Conservation (phyloP, 805 yeast genomes). For the Ogataea siamensis region DNA sequence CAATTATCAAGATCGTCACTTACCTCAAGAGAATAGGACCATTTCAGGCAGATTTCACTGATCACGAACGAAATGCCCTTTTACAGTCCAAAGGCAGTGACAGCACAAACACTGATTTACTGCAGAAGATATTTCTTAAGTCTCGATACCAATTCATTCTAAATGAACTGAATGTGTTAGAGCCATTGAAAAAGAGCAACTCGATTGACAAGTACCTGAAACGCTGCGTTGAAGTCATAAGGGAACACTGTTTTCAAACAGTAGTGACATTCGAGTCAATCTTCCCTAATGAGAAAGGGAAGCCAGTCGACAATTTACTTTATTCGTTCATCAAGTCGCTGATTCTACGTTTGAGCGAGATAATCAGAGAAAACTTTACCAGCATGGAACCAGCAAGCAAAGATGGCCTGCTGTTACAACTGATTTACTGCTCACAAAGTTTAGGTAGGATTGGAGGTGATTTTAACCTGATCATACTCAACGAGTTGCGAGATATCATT, state of each 20-base stretch:
- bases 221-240: slow-evolving; percentile 74
- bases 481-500: slow-evolving; percentile 36
- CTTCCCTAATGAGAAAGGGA: slow-evolving; percentile 43
- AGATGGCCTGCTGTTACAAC: slow-evolving; percentile 74
- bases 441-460: slow-evolving; percentile 69
- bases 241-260: slow-evolving; percentile 80
- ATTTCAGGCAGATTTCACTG: slow-evolving; percentile 28
- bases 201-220: slow-evolving; percentile 63
- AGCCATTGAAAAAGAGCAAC: slow-evolving; percentile 53
- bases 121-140: slow-evolving; percentile 60
- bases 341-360: slow-evolving; percentile 32
- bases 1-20: slow-evolving; percentile 73
- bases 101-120: slow-evolving; percentile 28
- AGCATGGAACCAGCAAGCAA: slow-evolving; percentile 41
- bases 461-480: slow-evolving; percentile 55
- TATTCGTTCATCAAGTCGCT: slow-evolving; percentile 39
- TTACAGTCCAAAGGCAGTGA: slow-evolving; percentile 1
- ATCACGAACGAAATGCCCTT: slow-evolving; percentile 9
- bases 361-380: slow-evolving; percentile 32
- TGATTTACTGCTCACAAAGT: slow-evolving; percentile 87
- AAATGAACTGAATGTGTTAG: slow-evolving; percentile 55
- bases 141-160: slow-evolving; percentile 68
- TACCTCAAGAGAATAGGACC: slow-evolving; percentile 69
- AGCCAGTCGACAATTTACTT: slow-evolving; percentile 31
- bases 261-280: slow-evolving; percentile 64